Evolutionary conservation across 2,329 filamentous ascomycete genomes (phyloP).

Genomic region (Pseudonectria foliicola): DNA sequence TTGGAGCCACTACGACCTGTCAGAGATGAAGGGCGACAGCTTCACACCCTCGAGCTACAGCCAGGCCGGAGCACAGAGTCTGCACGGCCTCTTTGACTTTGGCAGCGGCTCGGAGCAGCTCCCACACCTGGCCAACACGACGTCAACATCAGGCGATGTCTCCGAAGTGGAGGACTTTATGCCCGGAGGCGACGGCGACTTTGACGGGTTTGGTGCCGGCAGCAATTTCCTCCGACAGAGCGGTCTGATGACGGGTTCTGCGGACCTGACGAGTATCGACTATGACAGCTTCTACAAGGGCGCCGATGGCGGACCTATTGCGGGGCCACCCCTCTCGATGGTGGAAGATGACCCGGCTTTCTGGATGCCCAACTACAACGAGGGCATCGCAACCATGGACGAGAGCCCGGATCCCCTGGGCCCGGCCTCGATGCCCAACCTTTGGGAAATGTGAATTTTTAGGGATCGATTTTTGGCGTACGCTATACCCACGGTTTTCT

Average conservation of each 20-base stretch:
- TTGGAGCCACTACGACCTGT: slow-evolving; percentile 40
- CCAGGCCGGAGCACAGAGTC: slow-evolving; percentile 44
- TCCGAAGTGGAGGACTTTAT: slow-evolving; percentile 59
- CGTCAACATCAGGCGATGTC: slow-evolving; percentile 59
- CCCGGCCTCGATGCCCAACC: slow-evolving; percentile 23
- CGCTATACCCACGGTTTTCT: slow-evolving; percentile 26
- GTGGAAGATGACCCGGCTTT: slow-evolving; percentile 46
- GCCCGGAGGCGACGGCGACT: slow-evolving; percentile 40
- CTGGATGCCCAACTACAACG: slow-evolving; percentile 42
- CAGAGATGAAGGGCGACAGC: slow-evolving; percentile 37
- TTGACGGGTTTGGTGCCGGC: slow-evolving; percentile 39
- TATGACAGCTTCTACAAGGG: slow-evolving; percentile 51
- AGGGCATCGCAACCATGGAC: slow-evolving; percentile 28
- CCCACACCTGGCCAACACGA: slow-evolving; percentile 47
- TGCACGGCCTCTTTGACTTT: slow-evolving; percentile 45
- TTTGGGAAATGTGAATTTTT: slow-evolving; percentile 30
- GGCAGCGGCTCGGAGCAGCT: slow-evolving; percentile 46
- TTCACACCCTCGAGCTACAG: slow-evolving; percentile 50
- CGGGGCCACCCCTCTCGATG: slow-evolving; percentile 37
- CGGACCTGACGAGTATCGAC: slow-evolving; percentile 44
- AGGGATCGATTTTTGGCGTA: slow-evolving; percentile 20
- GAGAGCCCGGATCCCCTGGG: slow-evolving; percentile 29
- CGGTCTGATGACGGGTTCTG: slow-evolving; percentile 32
- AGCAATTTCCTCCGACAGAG: slow-evolving; percentile 41
- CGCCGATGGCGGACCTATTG: slow-evolving; percentile 31